These are phyloP conservation scores for Kalmanozyma brasiliensis DNA, from an alignment of 1,284 basidiomycete genomes.

Conservation along the genomic window DNA sequence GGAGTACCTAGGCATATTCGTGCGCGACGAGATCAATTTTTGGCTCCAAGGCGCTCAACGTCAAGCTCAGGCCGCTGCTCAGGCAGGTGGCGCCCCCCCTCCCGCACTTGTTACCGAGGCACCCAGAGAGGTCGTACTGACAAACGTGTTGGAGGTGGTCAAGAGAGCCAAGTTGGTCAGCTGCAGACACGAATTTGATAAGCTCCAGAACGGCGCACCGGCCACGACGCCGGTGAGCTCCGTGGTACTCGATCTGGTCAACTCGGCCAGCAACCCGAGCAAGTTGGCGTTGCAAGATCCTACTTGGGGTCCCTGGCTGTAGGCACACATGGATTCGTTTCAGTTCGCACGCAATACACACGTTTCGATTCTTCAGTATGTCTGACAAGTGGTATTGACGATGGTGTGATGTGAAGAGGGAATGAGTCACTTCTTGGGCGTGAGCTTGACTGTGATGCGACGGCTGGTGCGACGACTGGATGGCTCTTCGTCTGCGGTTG, in stretches of 20 bases:
- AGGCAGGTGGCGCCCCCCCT: neutral
- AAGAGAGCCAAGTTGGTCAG: constrained; percentile 85
- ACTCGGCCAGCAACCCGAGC: constrained; percentile 71
- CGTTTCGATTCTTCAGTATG: neutral
- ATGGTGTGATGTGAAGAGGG: neutral
- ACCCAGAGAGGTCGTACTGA: constrained; percentile 76
- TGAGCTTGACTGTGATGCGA: constrained; percentile 23
- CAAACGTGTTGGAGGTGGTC: constrained; percentile 83
- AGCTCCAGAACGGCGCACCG: constrained; percentile 58
- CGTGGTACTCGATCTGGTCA: constrained; percentile 85
- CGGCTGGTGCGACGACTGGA: constrained; percentile 11
- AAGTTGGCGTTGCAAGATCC: constrained; percentile 71
- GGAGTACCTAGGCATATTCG: constrained; percentile 86
- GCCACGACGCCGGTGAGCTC: constrained; percentile 71
- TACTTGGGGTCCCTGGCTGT: constrained; percentile 48
- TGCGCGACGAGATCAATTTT: constrained; percentile 88
- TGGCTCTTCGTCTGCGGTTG: neutral
- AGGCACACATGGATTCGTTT: neutral
- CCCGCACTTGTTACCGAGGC: constrained; percentile 46
- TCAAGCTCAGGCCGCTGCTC: constrained; percentile 37
- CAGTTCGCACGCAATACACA: neutral
- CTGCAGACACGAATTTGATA: constrained; percentile 83
- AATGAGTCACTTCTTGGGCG: constrained; percentile 8
- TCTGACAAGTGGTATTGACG: neutral
- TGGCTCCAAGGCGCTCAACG: constrained; percentile 71